Evolutionary conservation across 225 moss, liverwort and hornwort species (phyloP), one percentile per base, ranked within the genome.

Genomic region (Takakia lepidozioides): DNA sequence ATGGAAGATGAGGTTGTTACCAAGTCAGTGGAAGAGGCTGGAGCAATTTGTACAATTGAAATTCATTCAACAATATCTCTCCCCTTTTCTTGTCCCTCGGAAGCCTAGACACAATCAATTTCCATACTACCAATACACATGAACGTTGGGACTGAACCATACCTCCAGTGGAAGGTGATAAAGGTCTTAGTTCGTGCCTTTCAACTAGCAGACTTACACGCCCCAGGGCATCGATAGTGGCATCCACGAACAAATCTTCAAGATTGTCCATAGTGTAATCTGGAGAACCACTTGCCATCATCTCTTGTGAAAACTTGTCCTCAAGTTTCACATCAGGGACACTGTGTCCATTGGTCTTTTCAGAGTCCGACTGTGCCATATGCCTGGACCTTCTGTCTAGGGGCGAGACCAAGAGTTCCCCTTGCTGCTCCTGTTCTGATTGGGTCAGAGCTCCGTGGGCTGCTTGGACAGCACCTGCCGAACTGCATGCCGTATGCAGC

Each of bases 381-480:
- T 30, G 63, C 27, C 28, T 49, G 20, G 48, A 46, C 50, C 51
- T 58, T 54, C 59, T 67, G 30, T 75, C 75, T 25, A 66, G 74
- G 29, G 58, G 45, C 43, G 44, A 63, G 38, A 58, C 48, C 20
- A 55, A 47, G 46, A 59, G 59, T 46, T 79, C 81, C 24, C 66
- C 86, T 58, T 70, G 70, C 28, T 71, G 70, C 43, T 59, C 65
- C 51, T 73, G 67, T 17, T 66, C 60, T 39, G 71, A 66, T 41
- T 73, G 71, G 53, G 62, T 67, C 49, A 75, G 64, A 37, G 73
- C 75, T 62, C 56, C 66, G 52, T 72, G 68, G 40, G 85, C 75
- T 53, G 65, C 78, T 68, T 81, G 77, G 13, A 83, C 76, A 44
- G 87, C 85, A 54, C 82, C 77, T 38, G 86, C 87, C 73, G 91